phyloP scores from a whole-genome alignment of 2,329 filamentous ascomycete genomes.

The Curvularia lunata region DNA sequence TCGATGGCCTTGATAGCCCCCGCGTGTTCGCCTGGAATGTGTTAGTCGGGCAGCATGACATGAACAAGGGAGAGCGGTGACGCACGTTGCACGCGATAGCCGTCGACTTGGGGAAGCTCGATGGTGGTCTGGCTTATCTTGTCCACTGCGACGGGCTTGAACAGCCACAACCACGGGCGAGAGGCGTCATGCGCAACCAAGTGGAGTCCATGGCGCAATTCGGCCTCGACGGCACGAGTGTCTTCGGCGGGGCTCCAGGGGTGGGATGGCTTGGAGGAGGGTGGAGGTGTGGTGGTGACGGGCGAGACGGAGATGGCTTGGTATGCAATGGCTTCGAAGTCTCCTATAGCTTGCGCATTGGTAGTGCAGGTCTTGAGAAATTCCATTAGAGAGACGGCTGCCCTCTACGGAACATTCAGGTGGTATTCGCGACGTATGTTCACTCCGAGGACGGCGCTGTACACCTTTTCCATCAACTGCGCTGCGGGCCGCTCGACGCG shows the following conservation, averaged over 20 bases:
- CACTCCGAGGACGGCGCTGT: slow-evolving; percentile 43
- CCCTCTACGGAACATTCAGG: slow-evolving; percentile 47
- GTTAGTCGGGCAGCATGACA: slow-evolving; percentile 26
- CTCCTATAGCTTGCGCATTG: slow-evolving; percentile 50
- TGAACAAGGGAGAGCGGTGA: neutral
- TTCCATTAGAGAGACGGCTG: slow-evolving; percentile 46
- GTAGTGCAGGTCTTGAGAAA: slow-evolving; percentile 48
- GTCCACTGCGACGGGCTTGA: slow-evolving; percentile 36
- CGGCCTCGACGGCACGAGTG: slow-evolving; percentile 40
- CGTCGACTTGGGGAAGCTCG: slow-evolving; percentile 37
- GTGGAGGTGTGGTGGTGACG: slow-evolving; percentile 23
- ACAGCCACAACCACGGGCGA: slow-evolving; percentile 45
- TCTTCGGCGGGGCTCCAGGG: slow-evolving; percentile 35
- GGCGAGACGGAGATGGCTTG: slow-evolving; percentile 45
- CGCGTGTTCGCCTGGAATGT: slow-evolving; percentile 37
- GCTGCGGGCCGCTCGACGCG: slow-evolving; percentile 23
- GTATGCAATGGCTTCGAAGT: slow-evolving; percentile 47
- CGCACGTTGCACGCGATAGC: slow-evolving; percentile 43
- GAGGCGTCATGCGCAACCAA: slow-evolving; percentile 42
- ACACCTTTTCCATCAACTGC: slow-evolving; percentile 49
- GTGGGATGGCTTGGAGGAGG: slow-evolving; percentile 12
- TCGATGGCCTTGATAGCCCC: slow-evolving; percentile 45
- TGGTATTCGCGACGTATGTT: slow-evolving; percentile 47
- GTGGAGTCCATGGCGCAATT: slow-evolving; percentile 36
- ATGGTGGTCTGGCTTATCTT: slow-evolving; percentile 28